Evolutionary conservation across 768 basidiomycete genomes (phyloP).

Genomic region (Kwoniella europaea): DNA sequence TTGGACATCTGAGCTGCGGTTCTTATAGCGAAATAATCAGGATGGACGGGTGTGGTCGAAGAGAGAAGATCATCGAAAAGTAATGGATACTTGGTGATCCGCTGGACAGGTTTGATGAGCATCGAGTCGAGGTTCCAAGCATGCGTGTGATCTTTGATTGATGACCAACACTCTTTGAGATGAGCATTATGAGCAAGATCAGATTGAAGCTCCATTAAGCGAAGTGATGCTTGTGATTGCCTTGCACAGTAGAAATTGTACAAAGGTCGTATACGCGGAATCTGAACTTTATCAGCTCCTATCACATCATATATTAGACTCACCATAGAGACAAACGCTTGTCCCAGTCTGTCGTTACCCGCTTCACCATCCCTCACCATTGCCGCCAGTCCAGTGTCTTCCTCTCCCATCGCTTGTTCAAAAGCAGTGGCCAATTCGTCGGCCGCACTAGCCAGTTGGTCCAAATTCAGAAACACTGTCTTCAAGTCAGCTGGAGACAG

Average conservation of each 20-base stretch:
- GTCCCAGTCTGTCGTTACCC: constrained; percentile 50
- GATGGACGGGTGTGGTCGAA: constrained; percentile 56
- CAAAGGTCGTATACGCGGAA: constrained; percentile 52
- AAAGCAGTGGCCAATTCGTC: constrained; percentile 55
- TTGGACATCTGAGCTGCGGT: constrained; percentile 60
- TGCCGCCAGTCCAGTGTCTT: constrained; percentile 34
- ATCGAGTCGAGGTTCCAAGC: constrained; percentile 60
- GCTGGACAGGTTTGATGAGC: constrained; percentile 59
- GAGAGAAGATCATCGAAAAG: constrained; percentile 57
- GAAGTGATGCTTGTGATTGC: constrained; percentile 52
- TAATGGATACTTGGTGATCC: constrained; percentile 57
- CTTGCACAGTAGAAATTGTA: constrained; percentile 57
- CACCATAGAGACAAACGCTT: constrained; percentile 52
- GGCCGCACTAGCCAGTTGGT: constrained; percentile 52
- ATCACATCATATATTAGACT: constrained; percentile 11
- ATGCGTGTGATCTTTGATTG: constrained; percentile 56
- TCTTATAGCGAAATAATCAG: constrained; percentile 56
- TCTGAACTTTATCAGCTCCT: constrained; percentile 21
- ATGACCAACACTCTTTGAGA: constrained; percentile 56
- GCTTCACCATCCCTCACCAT: constrained; percentile 34
- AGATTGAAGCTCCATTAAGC: constrained; percentile 49
- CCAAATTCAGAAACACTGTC: constrained; percentile 57
- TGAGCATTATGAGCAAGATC: constrained; percentile 44
- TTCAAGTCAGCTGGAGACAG: constrained; percentile 50
- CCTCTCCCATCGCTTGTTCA: constrained; percentile 48